Evolutionary conservation across 345 rosid species (phyloP), one percentile per base, ranked within the genome.

Genomic region (Draba incana): DNA sequence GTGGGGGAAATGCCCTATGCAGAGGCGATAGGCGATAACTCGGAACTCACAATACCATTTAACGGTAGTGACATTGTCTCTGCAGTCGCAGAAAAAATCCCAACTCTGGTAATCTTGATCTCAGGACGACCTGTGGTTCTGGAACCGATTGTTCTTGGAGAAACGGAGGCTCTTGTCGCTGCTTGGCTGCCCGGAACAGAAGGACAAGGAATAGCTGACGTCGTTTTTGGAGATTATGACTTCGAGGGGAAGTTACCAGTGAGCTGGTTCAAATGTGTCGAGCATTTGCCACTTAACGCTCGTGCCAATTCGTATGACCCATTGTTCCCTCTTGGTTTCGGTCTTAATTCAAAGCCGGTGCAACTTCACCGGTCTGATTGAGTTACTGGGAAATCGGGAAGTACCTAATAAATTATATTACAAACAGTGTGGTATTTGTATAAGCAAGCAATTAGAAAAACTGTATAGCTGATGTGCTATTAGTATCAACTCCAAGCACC

Each of bases 1-100:
- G 89, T 93, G 3, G 98, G 98, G 43, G 98, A 93, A 82, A 44
- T 45, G 2, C 85, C 97, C 7, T 93, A 84, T 77, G 98, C 94
- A 43, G 98, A 93, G 69, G 51, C 68, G 53, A 37, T 43, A 0
- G 98, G 98, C 4, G 90, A 88, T 76, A 65, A 78, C 64, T 12
- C 78, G 1, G 81, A 79, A 69, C 97, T 88, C 16, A 15, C 16
- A 25, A 82, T 92, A 80, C 96, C 84, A 8, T 78, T 81, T 52
- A 78, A 84, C 5, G 97, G 96, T 59, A 77, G 63, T 53, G 81
- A 81, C 6, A 54, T 82, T 57, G 75, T 82, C 53, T 79, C 76
- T 6, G 56, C 81, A 2, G 85, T 90, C 0, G 81, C 96, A 2
- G 92, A 81, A 11, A 80, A 68, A 74, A 72, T 87, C 48, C 96